phyloP scores from a whole-genome alignment of 306 rosid genomes.

The Cucumis sativus region Cucumber_9930_V3 NC_026656.2:3651501-3652000 shows the following conservation, averaged over 20 bases:
- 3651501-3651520: not conserved
- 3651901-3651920: not conserved
- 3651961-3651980: not conserved
- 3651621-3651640: not conserved
- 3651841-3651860: not conserved
- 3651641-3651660: not conserved
- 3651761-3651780: not conserved
- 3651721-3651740: not conserved
- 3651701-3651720: not conserved
- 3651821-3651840: not conserved
- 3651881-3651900: not conserved
- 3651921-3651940: not conserved
- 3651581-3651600: not conserved
- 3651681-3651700: conserved; percentile 5
- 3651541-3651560: not conserved
- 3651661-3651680: not conserved
- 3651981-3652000: not conserved
- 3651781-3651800: not conserved
- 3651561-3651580: not conserved
- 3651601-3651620: not conserved
- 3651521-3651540: not conserved
- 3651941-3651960: not conserved
- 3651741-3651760: not conserved
- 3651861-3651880: not conserved
- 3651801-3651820: not conserved